Percentiles rank a stretch among this genome's conserved stretches.
Evolutionary conservation across 257 asterid species (phyloP).

Genomic region (Capsicum rhomboideum): DNA sequence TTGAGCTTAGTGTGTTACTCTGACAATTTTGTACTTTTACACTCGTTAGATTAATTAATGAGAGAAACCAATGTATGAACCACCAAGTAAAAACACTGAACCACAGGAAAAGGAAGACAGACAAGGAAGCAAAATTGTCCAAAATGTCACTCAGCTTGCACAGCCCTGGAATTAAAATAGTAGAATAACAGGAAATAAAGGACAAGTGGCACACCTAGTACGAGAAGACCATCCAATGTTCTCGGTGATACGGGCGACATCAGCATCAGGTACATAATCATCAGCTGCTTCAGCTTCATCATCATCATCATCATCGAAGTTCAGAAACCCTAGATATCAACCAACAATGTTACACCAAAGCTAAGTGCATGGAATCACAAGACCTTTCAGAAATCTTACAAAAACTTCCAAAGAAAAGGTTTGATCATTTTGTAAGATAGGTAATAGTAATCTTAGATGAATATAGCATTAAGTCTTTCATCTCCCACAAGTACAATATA

Average conservation of each 20-base stretch:
- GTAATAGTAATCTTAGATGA: neutral
- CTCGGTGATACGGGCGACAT: constrained; percentile 49
- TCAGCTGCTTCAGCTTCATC: constrained; percentile 66
- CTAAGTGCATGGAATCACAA: neutral
- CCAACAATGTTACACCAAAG: constrained; percentile 7
- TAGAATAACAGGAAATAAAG: neutral
- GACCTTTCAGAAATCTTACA: neutral
- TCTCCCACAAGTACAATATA: neutral
- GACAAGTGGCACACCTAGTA: constrained; percentile 52
- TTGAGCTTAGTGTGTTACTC: neutral
- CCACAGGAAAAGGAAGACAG: neutral
- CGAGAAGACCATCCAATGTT: constrained; percentile 99
- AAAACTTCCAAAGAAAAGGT: neutral
- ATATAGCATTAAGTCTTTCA: neutral
- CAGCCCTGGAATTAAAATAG: neutral
- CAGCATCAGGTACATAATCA: constrained; percentile 50
- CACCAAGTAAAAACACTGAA: neutral
- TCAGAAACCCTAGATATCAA: constrained; percentile 64
- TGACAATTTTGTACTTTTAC: neutral
- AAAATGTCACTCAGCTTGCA: neutral
- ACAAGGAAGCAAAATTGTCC: neutral
- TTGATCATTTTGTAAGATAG: neutral
- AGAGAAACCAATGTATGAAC: neutral
- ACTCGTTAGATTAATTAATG: neutral
- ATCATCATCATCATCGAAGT: constrained; percentile 76